Evolutionary conservation across 2,329 filamentous ascomycete species (phyloP), one percentile per base, ranked within the genome.

Genomic region (Exophiala spinifera): DNA sequence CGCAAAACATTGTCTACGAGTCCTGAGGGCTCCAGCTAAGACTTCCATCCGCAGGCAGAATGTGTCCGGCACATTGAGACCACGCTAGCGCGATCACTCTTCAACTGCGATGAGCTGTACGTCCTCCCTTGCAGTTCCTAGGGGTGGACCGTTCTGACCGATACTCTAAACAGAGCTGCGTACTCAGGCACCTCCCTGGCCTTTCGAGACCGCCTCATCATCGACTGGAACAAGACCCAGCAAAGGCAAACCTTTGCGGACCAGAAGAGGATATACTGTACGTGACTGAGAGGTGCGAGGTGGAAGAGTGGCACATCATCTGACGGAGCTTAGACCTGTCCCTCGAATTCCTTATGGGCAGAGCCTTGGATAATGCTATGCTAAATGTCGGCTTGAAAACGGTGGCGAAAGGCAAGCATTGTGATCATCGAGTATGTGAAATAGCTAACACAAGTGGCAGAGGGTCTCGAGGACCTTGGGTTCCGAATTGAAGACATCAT

Each of bases 401-500:
- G 65, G 77, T 86, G 56, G 92, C 94, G 49, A 86, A 84, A 73
- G 81, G 91, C 94, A 73, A 64, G 81, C 63, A 17, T 10, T 28
- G 4, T 7, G 33, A 17, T 36, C n/a, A 17, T 13, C 31, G n/a
- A 25, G 56, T 62, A 52, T 64, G 49, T 46, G 40, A 15, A 43
- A 17, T 46, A 7, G 45, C 66, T 71, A 44, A 65, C 65, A 49
- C 21, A 15, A 11, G 40, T 48, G 45, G 4, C 60, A 95, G 90
- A 88, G 65, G 94, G 94, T 63, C 81, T 99, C 44, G 69, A 77
- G 3, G 91, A 97, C 8, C 88, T 99, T 20, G 94, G 94, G 21
- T 99, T 99, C 82, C 88, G 91, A 50, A 90, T 99, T 68, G 94
- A 99, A 72, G 94, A 99, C 72, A 85, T 97, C 58, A 91, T 99